Base-by-base conservation (phyloP, 2,329 filamentous ascomycete species). In the Dactylellina haptotyla region DNA sequence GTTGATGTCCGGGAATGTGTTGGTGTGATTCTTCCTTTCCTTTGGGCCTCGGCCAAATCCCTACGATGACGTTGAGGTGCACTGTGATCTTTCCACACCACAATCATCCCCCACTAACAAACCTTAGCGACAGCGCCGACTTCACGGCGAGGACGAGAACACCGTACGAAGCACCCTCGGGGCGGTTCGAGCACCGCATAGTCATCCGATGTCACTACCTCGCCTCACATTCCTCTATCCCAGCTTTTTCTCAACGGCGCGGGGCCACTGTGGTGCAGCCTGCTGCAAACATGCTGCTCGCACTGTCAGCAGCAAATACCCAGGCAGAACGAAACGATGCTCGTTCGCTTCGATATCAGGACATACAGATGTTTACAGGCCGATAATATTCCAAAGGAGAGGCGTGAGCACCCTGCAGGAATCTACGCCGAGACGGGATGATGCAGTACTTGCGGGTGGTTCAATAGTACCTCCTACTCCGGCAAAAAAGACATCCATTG, bases 191-290 rank as follows among this genome's bases (percentile, higher is more conserved):
- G n/a, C n/a, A n/a, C n/a, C n/a, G n/a, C n/a, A n/a, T n/a, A n/a
- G n/a, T n/a, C n/a, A n/a, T n/a, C n/a, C n/a, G 26, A 73, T 73
- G 69, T 73, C 69, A 41, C 50, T 73, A 2, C 69, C 69, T 20
- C 69, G 69, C 39, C 56, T 73, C 32, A 66, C 69, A 32, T 73
- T 73, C 23, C 69, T 73, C 34, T 66, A 73, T 45, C 69, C 69
- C 26, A 66, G 61, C 61, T 73, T 73, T 45, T 57, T 66, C 45
- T 66, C 61, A 34, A 73, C 61, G 18, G 61, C 61, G 61, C 53
- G 69, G 53, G 39, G 69, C 51, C 51, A 57, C 41, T 73, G 69
- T 41, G 56, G 69, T 28, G 20, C 61, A 9, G 54, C 61, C 16
- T 56, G 69, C 48, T 73, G 69, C 50, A 73, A 61, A 65, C 61